Percentiles rank a stretch among this genome's conserved stretches.
phyloP scores from a whole-genome alignment of 1,284 basidiomycete genomes.

The Moesziomyces antarcticus region DNA sequence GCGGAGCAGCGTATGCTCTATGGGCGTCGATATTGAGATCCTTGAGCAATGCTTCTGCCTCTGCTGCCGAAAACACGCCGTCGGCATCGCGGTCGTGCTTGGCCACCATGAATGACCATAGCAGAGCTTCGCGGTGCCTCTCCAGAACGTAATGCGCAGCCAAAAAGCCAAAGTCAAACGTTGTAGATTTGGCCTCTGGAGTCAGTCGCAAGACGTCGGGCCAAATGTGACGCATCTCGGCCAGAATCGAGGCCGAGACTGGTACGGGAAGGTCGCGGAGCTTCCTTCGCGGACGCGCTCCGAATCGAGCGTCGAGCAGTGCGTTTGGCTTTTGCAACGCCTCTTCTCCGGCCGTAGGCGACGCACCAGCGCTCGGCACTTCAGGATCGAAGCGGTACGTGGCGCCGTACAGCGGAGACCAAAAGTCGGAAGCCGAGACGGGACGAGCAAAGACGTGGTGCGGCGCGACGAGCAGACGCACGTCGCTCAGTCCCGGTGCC shows the following conservation, averaged over 20 bases:
- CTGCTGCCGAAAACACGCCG: slow-evolving; percentile 10
- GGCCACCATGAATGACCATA: slow-evolving; percentile 40
- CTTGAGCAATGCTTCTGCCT: slow-evolving; percentile 13
- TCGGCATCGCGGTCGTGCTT: slow-evolving; percentile 33
- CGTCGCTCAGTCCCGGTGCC: slow-evolving; percentile 7
- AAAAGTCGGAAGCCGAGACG: slow-evolving; percentile 36
- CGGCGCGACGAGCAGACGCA: slow-evolving; percentile 17
- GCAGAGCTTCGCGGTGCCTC: slow-evolving; percentile 25
- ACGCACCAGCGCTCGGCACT: neutral
- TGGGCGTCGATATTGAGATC: slow-evolving; percentile 14
- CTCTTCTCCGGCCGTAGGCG: neutral
- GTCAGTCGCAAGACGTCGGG: slow-evolving; percentile 1
- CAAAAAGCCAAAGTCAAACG: slow-evolving; percentile 16
- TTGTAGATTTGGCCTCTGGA: no score
- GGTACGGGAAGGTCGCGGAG: slow-evolving; percentile 33
- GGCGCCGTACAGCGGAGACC: slow-evolving; percentile 29
- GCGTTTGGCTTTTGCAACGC: slow-evolving; percentile 6
- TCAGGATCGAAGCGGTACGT: slow-evolving; percentile 10
- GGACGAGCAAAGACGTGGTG: slow-evolving; percentile 22
- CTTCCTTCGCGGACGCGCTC: slow-evolving; percentile 5
- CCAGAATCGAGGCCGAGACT: slow-evolving; percentile 6
- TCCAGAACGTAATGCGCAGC: slow-evolving; percentile 25
- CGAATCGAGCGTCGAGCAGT: slow-evolving; percentile 22
- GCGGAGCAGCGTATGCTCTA: neutral
- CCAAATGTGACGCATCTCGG: slow-evolving; percentile 18